phyloP scores from a whole-genome alignment of 495 filamentous ascomycete species.

The Bryoglossum gracile region DNA sequence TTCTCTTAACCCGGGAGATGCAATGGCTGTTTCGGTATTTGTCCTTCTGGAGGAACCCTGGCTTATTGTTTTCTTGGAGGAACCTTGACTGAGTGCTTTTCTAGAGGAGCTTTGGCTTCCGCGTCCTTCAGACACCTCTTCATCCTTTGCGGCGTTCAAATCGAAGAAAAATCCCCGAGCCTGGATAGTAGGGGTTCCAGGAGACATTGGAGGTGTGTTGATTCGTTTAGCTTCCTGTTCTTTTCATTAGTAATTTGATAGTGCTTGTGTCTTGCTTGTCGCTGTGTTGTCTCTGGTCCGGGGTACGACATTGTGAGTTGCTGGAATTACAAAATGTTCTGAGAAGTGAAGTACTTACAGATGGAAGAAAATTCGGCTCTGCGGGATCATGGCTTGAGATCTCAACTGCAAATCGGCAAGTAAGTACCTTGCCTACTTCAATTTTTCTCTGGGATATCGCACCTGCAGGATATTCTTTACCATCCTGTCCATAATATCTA shows the following conservation, averaged over 20 bases:
- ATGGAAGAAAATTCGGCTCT: constrained; percentile 20
- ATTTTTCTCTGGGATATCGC: background rate
- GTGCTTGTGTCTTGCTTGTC: background rate
- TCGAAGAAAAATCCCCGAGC: constrained; percentile 45
- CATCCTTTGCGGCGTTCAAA: constrained; percentile 21
- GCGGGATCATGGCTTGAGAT: constrained; percentile 23
- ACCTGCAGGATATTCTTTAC: constrained; percentile 12
- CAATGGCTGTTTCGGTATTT: background rate
- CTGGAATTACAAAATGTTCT: background rate
- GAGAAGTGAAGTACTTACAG: constrained; percentile 21
- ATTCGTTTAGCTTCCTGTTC: constrained; percentile 40
- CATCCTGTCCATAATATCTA: constrained; percentile 6
- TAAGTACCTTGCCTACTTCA: background rate
- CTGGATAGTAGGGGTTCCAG: constrained; percentile 25
- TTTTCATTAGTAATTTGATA: background rate
- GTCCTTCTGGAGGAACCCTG: background rate
- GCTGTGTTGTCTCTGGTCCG: no score
- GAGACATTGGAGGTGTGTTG: constrained; percentile 38
- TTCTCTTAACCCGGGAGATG: background rate
- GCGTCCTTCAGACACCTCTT: background rate
- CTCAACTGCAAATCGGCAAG: constrained; percentile 11
- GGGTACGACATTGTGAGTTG: no score
- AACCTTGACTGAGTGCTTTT: background rate
- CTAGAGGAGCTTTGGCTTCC: background rate
- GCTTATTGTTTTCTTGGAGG: background rate